phyloP scores from a whole-genome alignment of 2,329 filamentous ascomycete species.

The Proliferodiscus dingleyae region DNA sequence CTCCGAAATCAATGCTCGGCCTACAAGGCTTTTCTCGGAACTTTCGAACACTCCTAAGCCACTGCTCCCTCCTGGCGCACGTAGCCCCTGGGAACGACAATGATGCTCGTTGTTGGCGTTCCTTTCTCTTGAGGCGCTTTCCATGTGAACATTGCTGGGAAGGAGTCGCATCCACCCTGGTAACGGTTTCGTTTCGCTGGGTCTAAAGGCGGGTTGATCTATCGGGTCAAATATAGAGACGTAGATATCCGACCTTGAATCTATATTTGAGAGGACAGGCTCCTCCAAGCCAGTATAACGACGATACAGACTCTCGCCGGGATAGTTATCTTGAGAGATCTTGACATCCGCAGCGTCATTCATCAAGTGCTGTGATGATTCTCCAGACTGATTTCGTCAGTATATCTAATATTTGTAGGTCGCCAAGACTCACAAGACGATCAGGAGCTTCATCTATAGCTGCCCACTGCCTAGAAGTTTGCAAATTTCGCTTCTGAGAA shows the following conservation, averaged over 20 bases:
- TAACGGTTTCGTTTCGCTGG: conserved; percentile 47
- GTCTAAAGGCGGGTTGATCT: conserved; percentile 41
- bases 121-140: conserved; percentile 7
- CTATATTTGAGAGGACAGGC: not conserved
- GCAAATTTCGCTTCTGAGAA: conserved; percentile 5
- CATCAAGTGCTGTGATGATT: conserved; percentile 13
- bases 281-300: conserved; percentile 10
- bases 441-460: not conserved
- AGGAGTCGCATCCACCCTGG: conserved; percentile 35
- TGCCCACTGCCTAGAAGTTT: conserved; percentile 6
- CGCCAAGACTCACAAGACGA: conserved; percentile 1
- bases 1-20: too few relatives aligned
- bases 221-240: conserved; percentile 47
- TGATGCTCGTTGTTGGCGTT: not conserved
- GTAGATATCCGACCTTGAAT: conserved; percentile 36
- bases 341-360: conserved; percentile 18
- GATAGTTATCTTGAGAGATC: conserved; percentile 17
- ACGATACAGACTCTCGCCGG: conserved; percentile 9
- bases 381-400: conserved; percentile 4
- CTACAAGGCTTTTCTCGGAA: too few relatives aligned
- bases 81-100: not conserved
- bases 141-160: conserved; percentile 22
- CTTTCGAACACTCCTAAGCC: too few relatives aligned
- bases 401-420: not conserved
- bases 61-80: not conserved